These are phyloP conservation scores for Clavispora asparagi DNA, from an alignment of 805 yeast genomes.

Conservation along the genomic window DNA sequence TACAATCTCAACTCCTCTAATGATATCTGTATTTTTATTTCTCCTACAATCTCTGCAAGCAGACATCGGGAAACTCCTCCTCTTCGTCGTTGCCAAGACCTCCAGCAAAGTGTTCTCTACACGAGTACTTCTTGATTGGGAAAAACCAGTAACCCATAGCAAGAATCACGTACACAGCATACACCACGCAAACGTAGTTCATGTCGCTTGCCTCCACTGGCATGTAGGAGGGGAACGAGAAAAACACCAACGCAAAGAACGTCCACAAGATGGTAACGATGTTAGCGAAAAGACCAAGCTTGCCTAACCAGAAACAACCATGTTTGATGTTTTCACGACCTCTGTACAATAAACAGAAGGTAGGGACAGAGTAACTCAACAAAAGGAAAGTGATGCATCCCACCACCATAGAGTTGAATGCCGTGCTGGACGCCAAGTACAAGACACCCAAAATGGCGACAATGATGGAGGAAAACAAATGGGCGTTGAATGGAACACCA, in stretches of 20 bases:
- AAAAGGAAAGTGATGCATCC: constrained; percentile 36
- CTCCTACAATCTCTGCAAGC: constrained; percentile 16
- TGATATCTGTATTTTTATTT: not conserved
- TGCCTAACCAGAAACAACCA: constrained; percentile 41
- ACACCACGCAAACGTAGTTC: constrained; percentile 25
- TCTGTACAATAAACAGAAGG: constrained; percentile 27
- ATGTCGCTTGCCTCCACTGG: constrained; percentile 24
- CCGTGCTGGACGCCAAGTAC: constrained; percentile 33
- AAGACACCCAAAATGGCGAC: constrained; percentile 35
- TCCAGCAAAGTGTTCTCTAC: constrained; percentile 38
- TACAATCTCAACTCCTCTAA: no score
- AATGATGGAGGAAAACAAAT: constrained; percentile 28
- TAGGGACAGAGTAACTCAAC: constrained; percentile 33
- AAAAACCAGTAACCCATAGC: constrained; percentile 39
- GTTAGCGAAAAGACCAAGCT: constrained; percentile 30
- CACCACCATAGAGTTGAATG: constrained; percentile 36
- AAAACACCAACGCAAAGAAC: constrained; percentile 33
- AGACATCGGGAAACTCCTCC: constrained; percentile 41
- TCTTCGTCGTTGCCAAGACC: constrained; percentile 36
- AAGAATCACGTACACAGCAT: constrained; percentile 27
- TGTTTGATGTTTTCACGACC: constrained; percentile 35
- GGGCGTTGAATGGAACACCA: constrained; percentile 38
- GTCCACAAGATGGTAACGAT: constrained; percentile 30
- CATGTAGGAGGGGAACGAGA: constrained; percentile 32
- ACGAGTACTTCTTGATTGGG: constrained; percentile 34